These are phyloP conservation scores for Camelina neglecta DNA, from an alignment of 345 rosid species.

Conservation along the genomic window DNA sequence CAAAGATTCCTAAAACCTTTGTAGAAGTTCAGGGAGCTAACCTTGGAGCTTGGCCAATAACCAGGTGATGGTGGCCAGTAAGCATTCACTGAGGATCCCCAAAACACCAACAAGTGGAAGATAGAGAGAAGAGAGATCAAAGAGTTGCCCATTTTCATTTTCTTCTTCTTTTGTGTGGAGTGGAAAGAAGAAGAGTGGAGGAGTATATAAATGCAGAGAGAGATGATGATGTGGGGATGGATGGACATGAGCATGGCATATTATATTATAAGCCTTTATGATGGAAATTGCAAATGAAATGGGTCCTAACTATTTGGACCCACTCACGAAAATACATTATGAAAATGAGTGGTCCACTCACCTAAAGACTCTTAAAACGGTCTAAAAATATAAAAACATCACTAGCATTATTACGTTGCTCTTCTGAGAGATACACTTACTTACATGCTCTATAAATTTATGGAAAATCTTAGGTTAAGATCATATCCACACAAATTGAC, in stretches of 20 bases:
- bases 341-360: slow-evolving; percentile 45
- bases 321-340: slow-evolving; percentile 40
- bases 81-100: slow-evolving; percentile 52
- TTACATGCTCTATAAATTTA: slow-evolving; percentile 26
- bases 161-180: slow-evolving; percentile 29
- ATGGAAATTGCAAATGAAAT: slow-evolving; percentile 40
- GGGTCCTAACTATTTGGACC: slow-evolving; percentile 48
- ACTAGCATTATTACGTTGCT: slow-evolving; percentile 35
- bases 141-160: slow-evolving; percentile 38
- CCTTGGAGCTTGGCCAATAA: slow-evolving; percentile 86
- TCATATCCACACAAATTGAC: slow-evolving; percentile 35
- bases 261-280: slow-evolving; percentile 37
- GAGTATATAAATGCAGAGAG: slow-evolving; percentile 51
- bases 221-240: slow-evolving; percentile 35
- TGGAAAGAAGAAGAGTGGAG: slow-evolving; percentile 42
- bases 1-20: slow-evolving; percentile 84
- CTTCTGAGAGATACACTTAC: slow-evolving; percentile 2
- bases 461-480: slow-evolving; percentile 38
- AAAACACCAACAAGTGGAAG: slow-evolving; percentile 48
- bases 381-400: slow-evolving; percentile 37
- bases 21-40: slow-evolving; percentile 67
- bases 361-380: slow-evolving; percentile 44
- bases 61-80: slow-evolving; percentile 90
- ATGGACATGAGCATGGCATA: slow-evolving; percentile 44
- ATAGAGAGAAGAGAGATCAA: slow-evolving; percentile 37